phyloP scores from a whole-genome alignment of 768 basidiomycete genomes.

The Kwoniella europaea region DNA sequence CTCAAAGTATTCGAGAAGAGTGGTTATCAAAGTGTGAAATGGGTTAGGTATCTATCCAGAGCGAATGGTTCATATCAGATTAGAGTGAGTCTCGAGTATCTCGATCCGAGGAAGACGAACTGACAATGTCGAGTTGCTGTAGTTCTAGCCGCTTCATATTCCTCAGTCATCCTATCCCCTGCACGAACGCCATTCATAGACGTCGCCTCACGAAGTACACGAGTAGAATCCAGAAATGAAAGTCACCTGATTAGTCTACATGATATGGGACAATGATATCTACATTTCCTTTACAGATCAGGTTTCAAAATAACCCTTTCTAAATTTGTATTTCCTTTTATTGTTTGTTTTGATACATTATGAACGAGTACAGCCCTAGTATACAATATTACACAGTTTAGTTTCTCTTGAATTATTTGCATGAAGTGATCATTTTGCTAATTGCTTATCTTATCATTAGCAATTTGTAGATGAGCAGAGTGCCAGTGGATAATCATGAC shows the following conservation, averaged over 20 bases:
- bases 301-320: neutral
- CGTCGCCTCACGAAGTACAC: neutral
- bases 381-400: neutral
- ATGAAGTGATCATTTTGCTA: too few species aligned
- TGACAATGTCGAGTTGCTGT: neutral
- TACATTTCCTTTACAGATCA: neutral
- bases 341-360: neutral
- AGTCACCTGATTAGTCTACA: neutral
- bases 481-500: too few species aligned
- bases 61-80: slow-evolving; percentile 93
- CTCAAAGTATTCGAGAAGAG: slow-evolving; percentile 97
- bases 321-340: neutral
- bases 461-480: too few species aligned
- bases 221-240: neutral
- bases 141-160: neutral
- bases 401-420: neutral
- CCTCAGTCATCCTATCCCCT: neutral
- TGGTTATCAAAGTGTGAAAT: slow-evolving; percentile 91
- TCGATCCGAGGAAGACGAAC: neutral
- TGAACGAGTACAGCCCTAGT: too few species aligned
- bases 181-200: neutral
- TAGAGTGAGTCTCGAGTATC: slow-evolving; percentile 67
- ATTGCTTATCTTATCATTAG: too few species aligned
- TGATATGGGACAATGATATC: neutral
- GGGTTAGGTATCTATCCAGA: slow-evolving; percentile 93